Evolutionary conservation across 305 asterid genomes (phyloP), one percentile per base, ranked within the genome.

Genomic region (Caryopteris hybrid): DNA sequence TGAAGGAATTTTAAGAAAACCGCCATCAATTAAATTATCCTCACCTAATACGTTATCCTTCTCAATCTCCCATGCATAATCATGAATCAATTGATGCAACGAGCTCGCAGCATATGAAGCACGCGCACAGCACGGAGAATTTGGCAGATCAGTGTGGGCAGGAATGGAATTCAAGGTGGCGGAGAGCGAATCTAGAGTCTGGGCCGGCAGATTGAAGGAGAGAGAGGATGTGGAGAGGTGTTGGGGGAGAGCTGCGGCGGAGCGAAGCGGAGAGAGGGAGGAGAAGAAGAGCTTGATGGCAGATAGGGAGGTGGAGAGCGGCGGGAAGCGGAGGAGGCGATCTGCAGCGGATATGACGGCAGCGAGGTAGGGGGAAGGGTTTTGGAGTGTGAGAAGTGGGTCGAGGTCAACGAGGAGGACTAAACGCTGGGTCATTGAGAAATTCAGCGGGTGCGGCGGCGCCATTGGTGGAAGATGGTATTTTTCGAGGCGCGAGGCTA

Each of bases 261-360:
- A 81, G 3, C 80, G 86, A 55, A 81, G 78, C 8, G 93, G 93
- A 42, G 91, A 75, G 59, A 91, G 84, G 52, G 97, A 93, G 55
- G 99, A 93, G 81, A 83, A 83, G 86, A 89, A 94, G 67, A 91
- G 20, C 61, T 84, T 85, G 83, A 77, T 83, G 62, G 98, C 85
- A 69, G 83, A 89, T 57, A 94, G 88, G 6, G 98, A 48, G 51
- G 70, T 29, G 22, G 88, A 58, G 58, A 94, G 88, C 29, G 92
- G 84, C 2, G 89, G 80, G 69, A 87, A 87, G 1, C 31, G 50
- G 70, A 91, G 89, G 80, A 91, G 77, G 77, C 93, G 95, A 8
- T 80, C 68, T 27, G 89, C 81, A 66, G 85, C 84, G 50, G 89
- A 72, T 48, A 65, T 63, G 62, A 89, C 74, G 48, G 85, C 69